Conservation (phyloP, 805 yeast genomes). For the Saccharomycopsis selenospora region DNA sequence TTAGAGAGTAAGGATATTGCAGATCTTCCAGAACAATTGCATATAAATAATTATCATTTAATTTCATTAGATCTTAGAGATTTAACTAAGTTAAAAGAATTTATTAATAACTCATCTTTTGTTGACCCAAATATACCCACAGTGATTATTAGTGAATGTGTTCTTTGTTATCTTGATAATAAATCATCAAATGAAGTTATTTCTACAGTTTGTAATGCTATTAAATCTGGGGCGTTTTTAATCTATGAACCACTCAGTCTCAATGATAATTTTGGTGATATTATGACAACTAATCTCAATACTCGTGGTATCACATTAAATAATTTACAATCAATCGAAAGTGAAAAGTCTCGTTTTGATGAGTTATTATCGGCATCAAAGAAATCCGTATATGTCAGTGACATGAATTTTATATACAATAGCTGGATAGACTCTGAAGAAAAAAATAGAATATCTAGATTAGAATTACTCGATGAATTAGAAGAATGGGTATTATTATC, state of each 20-base stretch:
- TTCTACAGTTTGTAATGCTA: slow-evolving; percentile 32
- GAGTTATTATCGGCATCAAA: neutral
- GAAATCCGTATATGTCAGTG: slow-evolving; percentile 23
- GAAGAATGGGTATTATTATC: slow-evolving; percentile 62
- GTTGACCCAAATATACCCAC: slow-evolving; percentile 43
- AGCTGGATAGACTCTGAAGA: slow-evolving; percentile 33
- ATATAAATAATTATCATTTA: slow-evolving; percentile 41
- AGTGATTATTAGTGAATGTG: slow-evolving; percentile 64
- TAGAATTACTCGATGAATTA: slow-evolving; percentile 68
- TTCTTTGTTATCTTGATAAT: slow-evolving; percentile 60
- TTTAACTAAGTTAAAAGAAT: slow-evolving; percentile 21
- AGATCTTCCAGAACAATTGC: slow-evolving; percentile 24
- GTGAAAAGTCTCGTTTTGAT: slow-evolving; percentile 34
- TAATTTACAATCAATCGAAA: slow-evolving; percentile 40
- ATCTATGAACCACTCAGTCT: slow-evolving; percentile 68
- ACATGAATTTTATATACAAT: slow-evolving; percentile 13
- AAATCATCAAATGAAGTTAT: slow-evolving; percentile 40
- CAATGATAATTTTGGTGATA: slow-evolving; percentile 54
- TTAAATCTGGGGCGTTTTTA: slow-evolving; percentile 30
- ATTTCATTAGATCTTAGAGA: slow-evolving; percentile 49
- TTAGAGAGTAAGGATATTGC: neutral
- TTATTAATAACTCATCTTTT: slow-evolving; percentile 12
- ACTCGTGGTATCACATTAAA: slow-evolving; percentile 54
- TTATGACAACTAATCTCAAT: slow-evolving; percentile 57
- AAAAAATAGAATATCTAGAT: slow-evolving; percentile 36